Conservation (phyloP, 176 grass and related monocot species). For the Musa beccarii region DNA sequence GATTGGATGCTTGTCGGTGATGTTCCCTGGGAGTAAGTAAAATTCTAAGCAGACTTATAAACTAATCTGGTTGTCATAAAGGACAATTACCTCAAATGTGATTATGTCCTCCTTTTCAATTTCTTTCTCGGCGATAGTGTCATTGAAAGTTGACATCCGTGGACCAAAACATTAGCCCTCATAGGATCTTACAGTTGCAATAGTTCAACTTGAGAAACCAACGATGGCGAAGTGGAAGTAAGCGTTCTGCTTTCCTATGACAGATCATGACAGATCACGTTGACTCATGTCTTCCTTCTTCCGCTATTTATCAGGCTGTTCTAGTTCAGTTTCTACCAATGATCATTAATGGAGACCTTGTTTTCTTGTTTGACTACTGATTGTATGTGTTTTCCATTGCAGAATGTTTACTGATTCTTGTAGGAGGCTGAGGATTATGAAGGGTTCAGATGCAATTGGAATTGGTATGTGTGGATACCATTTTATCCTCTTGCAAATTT, state of each 20-base stretch:
- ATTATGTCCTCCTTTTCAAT: background rate
- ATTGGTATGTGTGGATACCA: slow-evolving; percentile 24
- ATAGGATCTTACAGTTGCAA: too few species aligned
- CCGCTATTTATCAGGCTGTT: too few species aligned
- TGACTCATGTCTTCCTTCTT: too few species aligned
- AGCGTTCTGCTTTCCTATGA: too few species aligned
- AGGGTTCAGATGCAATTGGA: slow-evolving; percentile 54
- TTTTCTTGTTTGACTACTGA: background rate
- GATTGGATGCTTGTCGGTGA: slow-evolving; percentile 83
- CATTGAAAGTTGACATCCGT: too few species aligned
- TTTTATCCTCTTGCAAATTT: background rate
- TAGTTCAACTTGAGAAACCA: too few species aligned
- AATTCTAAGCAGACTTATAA: background rate
- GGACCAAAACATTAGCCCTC: too few species aligned
- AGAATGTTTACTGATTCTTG: slow-evolving; percentile 53
- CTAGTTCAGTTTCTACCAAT: too few species aligned
- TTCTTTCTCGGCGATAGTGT: background rate
- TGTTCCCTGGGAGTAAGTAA: slow-evolving; percentile 69
- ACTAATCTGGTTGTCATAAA: background rate
- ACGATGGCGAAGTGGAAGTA: too few species aligned
- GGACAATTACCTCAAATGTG: background rate
- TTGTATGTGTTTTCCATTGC: slow-evolving; percentile 14
- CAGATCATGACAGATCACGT: too few species aligned
- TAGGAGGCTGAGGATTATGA: slow-evolving; percentile 55
- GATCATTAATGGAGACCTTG: background rate